These are phyloP conservation scores for Citrus mangshanensis DNA, from an alignment of 345 rosid genomes.

Conservation along the genomic window DNA sequence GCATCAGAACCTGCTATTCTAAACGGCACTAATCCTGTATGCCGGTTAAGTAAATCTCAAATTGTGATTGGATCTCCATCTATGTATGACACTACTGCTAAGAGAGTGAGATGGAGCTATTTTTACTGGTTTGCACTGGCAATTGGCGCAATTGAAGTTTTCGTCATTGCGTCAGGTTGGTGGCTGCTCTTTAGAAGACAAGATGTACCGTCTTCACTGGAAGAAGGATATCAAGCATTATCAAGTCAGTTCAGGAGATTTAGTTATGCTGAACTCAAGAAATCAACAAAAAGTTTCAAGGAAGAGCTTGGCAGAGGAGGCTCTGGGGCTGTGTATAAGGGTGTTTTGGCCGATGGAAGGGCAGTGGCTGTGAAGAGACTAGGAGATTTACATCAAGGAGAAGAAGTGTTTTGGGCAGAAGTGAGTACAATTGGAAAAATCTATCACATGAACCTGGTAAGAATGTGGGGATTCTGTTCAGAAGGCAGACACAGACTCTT, in stretches of 20 bases:
- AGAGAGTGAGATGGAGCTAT: slow-evolving; percentile 34
- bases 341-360: slow-evolving; percentile 35
- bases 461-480: slow-evolving; percentile 51
- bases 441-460: slow-evolving; percentile 56
- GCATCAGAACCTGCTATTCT: background rate
- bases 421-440: slow-evolving; percentile 48
- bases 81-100: slow-evolving; percentile 14
- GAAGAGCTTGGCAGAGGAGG: slow-evolving; percentile 49
- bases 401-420: slow-evolving; percentile 50
- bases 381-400: slow-evolving; percentile 37
- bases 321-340: slow-evolving; percentile 47
- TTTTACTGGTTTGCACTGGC: slow-evolving; percentile 33
- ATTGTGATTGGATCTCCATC: slow-evolving; percentile 7
- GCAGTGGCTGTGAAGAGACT: slow-evolving; percentile 52
- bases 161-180: slow-evolving; percentile 26
- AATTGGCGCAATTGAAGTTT: slow-evolving; percentile 33
- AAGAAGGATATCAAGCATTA: slow-evolving; percentile 25
- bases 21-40: background rate
- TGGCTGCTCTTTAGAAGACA: slow-evolving; percentile 28
- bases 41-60: background rate
- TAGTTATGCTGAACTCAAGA: slow-evolving; percentile 31
- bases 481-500: slow-evolving; percentile 40
- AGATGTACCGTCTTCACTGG: background rate
- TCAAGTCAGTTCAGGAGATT: slow-evolving; percentile 33
- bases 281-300: slow-evolving; percentile 31